Base-by-base conservation (phyloP, 2,329 filamentous ascomycete species). In the Reticulascus tulasneorum region DNA sequence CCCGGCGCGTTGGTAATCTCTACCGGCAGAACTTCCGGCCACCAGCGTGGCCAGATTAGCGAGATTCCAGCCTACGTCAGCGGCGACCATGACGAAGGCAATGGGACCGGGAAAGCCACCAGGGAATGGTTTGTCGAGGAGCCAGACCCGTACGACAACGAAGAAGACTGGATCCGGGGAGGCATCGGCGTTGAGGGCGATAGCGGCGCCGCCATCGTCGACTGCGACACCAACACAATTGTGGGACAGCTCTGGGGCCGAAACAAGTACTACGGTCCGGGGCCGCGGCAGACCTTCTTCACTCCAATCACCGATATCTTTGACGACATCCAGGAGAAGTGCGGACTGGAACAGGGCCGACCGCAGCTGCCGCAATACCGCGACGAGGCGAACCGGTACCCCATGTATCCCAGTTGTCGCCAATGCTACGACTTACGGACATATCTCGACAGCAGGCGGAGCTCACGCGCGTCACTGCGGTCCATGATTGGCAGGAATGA, bases 101-200 rank as follows among this genome's bases (percentile, higher is more conserved):
- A 67, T 28, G 61, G 63, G 5, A 69, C 65, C 0, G 54, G 56
- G 3, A 67, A 61, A 34, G 57, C 59, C 4, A 68, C 66, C 5
- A 52, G 66, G 6, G 66, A 69, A 47, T 69, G 66, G 66, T 69
- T 62, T 35, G 50, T 69, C 15, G 65, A 69, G 42, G 63, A 67
- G 40, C 58, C 60, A 3, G 53, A 48, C 19, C 43, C 53, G 1
- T 50, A 48, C n/a, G 61, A 64, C 9, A 45, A 66, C 27, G 63
- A 67, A 24, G 60, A 69, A 10, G 55, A 49, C 9, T 69, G 66
- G 66, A 69, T 69, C 32, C 55, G 63, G 3, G 64, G 66, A 4
- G 66, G 66, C 19, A 66, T 69, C 9, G 65, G 66, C 12, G 62
- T 69, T 7, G 52, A 56, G 29, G 66, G 66, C 9, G 66, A 69